Percentiles rank a stretch among this genome's conserved stretches.
These are phyloP conservation scores for Pelargonium cotyledonis DNA, from an alignment of 441 rosid genomes.

Conservation along the genomic window DNA sequence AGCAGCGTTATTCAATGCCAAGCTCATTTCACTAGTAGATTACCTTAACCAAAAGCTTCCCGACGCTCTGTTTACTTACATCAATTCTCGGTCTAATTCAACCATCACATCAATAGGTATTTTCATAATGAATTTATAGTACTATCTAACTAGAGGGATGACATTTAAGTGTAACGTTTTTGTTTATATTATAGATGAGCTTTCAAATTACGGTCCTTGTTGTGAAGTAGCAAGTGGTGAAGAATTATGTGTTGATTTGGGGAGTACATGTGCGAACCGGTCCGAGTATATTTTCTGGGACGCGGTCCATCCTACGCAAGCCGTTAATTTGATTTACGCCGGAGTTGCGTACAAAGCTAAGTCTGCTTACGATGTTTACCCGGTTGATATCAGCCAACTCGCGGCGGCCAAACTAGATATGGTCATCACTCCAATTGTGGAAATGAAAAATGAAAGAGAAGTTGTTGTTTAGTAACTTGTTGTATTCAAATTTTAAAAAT, in stretches of 20 bases:
- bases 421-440: no score
- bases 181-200: not conserved
- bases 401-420: not conserved
- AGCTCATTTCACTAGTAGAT: slow-evolving; percentile 19
- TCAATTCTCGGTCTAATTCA: slow-evolving; percentile 2
- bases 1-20: slow-evolving; percentile 11
- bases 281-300: slow-evolving; percentile 17
- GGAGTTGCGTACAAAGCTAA: slow-evolving; percentile 6
- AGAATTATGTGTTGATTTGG: not conserved
- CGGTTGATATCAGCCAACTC: slow-evolving; percentile 15
- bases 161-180: not conserved
- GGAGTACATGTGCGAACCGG: slow-evolving; percentile 8
- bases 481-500: no score
- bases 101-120: not conserved
- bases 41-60: slow-evolving; percentile 9
- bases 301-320: slow-evolving; percentile 17
- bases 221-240: not conserved
- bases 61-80: slow-evolving; percentile 23
- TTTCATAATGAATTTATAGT: no score
- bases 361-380: not conserved
- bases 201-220: slow-evolving; percentile 4
- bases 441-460: no score
- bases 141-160: no score
- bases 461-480: no score
- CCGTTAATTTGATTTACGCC: slow-evolving; percentile 4